Percentiles rank a stretch among this genome's conserved stretches.
Evolutionary conservation across 495 filamentous ascomycete genomes (phyloP).

Genomic region (Podospora pseudocomata): DNA sequence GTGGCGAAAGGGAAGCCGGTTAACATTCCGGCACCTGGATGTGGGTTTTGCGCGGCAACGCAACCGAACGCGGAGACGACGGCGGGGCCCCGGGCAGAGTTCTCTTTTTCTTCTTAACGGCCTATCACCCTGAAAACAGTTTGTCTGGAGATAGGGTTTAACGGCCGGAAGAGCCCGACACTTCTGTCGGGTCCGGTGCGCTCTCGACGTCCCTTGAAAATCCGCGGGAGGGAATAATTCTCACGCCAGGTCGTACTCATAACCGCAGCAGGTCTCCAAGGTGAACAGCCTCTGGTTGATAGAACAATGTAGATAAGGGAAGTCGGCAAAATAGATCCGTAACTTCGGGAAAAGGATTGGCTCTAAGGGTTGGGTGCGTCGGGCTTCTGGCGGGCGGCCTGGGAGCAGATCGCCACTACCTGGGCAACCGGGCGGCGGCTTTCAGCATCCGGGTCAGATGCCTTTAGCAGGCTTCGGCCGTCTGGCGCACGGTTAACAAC

Average conservation of each 20-base stretch:
- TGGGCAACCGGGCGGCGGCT: background rate
- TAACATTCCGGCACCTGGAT: too few species aligned
- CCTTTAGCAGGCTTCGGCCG: too few species aligned
- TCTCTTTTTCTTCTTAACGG: slow-evolving; percentile 69
- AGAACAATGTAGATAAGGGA: slow-evolving; percentile 69
- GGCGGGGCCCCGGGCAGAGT: slow-evolving; percentile 48
- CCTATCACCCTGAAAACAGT: slow-evolving; percentile 56
- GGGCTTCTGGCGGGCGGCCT: background rate
- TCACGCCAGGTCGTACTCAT: slow-evolving; percentile 64
- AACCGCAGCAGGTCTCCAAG: slow-evolving; percentile 70
- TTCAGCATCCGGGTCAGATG: background rate
- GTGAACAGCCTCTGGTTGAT: slow-evolving; percentile 72
- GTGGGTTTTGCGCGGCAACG: too few species aligned
- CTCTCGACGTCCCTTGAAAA: slow-evolving; percentile 67
- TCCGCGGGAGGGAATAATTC: slow-evolving; percentile 63
- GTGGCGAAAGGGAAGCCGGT: too few species aligned
- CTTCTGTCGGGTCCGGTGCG: slow-evolving; percentile 63
- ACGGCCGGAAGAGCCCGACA: slow-evolving; percentile 59
- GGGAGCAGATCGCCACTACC: background rate
- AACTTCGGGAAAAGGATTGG: too few species aligned
- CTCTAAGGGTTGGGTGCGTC: background rate
- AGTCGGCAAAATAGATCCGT: slow-evolving; percentile 59
- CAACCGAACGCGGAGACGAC: too few species aligned
- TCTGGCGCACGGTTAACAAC: too few species aligned
- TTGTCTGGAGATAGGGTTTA: slow-evolving; percentile 58